phyloP scores from a whole-genome alignment of 1,284 basidiomycete genomes.

The Pyrrhoderma lamaoense region DNA sequence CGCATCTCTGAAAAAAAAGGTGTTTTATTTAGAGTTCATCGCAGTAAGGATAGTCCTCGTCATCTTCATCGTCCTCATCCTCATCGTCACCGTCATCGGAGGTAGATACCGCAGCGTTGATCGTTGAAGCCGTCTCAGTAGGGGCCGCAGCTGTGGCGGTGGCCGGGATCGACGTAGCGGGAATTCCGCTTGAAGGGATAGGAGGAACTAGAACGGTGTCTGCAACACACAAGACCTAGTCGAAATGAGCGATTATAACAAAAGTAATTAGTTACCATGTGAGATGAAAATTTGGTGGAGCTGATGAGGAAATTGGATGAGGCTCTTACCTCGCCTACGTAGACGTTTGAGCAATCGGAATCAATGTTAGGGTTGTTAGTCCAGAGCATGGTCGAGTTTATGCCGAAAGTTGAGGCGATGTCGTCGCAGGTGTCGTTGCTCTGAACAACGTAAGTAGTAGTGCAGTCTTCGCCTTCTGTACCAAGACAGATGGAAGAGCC shows the following conservation, averaged over 20 bases:
- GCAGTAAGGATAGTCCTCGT: conserved; percentile 51
- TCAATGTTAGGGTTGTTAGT: conserved; percentile 66
- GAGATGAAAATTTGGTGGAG: not conserved
- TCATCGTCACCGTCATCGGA: conserved; percentile 17
- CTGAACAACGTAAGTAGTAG: conserved; percentile 41
- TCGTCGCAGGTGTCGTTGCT: conserved; percentile 43
- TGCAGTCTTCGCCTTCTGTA: conserved; percentile 40
- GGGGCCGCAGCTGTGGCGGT: conserved; percentile 25
- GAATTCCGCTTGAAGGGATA: conserved; percentile 29
- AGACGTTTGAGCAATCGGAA: conserved; percentile 50
- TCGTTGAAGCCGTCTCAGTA: conserved; percentile 21
- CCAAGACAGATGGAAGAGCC: conserved; percentile 47
- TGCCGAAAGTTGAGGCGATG: conserved; percentile 29
- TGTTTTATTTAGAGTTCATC: conserved; percentile 38
- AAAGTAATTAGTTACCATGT: not conserved
- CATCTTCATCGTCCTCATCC: conserved; percentile 29
- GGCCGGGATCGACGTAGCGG: conserved; percentile 30
- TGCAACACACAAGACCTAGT: conserved; percentile 48
- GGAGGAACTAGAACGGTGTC: conserved; percentile 33
- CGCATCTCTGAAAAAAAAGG: too few relatives aligned
- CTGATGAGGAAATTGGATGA: not conserved
- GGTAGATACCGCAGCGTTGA: conserved; percentile 18
- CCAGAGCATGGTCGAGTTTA: conserved; percentile 47
- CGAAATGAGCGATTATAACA: not conserved
- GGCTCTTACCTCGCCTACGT: conserved; percentile 56